Evolutionary conservation across 2,329 filamentous ascomycete genomes (phyloP), one percentile per base, ranked within the genome.

Genomic region (Fusarium brevicatenulatum): DNA sequence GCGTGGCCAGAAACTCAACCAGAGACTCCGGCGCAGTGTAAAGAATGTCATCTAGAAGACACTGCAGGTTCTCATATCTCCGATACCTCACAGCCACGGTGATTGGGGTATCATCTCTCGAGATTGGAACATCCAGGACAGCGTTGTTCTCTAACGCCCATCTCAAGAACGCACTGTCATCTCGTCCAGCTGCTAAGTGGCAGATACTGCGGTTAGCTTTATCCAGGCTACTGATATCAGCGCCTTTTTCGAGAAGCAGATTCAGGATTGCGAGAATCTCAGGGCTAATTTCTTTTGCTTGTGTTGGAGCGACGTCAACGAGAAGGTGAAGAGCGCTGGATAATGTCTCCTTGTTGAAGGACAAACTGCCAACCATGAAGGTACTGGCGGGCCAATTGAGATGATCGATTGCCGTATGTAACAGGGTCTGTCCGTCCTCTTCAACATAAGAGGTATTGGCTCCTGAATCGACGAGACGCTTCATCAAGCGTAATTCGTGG

Each of bases 291-390:
- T 34, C 8, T 1, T 4, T 50, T 7, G 6, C 30, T 23, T 50
- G 47, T 19, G 11, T 34, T 23, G 30, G 47, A 50, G 47, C n/a
- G 8, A 15, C 16, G 0, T 19, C 1, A 0, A 50, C 5, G 0
- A 50, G 8, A 7, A 0, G 2, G 8, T 25, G 47, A 2, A 52
- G 47, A 10, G 30, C 30, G 6, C 30, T 52, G 7, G 9, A 15
- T 1, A 52, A 5, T 36, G 15, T 25, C 2, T 19, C n/a, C 0
- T 25, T 4, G 3, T 4, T 19, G 7, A 15, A 19, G 1, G n/a
- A 2, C 0, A 52, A 0, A 15, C 1, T 52, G 0, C 3, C 2
- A 5, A 52, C 4, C 8, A 52, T 5, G 3, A 25, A 52, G 3
- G 9, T 3, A 2, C 30, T 4, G 3, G 47, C n/a, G 1, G 11